phyloP scores from a whole-genome alignment of 169 alveolate genomes.

The Cryptosporidium sp. region DNA sequence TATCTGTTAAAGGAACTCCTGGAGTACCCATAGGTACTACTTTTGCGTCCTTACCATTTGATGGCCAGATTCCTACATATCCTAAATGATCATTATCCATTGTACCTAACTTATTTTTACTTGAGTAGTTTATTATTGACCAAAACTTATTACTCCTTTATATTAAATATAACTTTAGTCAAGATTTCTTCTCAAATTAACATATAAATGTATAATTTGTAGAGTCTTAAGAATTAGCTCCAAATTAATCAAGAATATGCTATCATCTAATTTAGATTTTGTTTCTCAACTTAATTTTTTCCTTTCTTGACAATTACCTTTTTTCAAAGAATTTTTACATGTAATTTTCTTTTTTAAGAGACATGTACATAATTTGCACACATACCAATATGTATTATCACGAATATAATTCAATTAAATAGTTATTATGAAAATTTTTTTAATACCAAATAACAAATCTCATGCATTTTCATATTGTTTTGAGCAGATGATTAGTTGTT shows the following conservation, averaged over 20 bases:
- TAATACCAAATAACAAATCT: neutral
- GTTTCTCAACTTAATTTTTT: neutral
- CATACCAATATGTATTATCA: slow-evolving; percentile 23
- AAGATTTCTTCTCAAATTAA: slow-evolving; percentile 4
- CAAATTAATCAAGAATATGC: neutral
- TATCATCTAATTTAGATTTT: neutral
- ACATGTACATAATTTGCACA: slow-evolving; percentile 68
- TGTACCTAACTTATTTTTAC: neutral
- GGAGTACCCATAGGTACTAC: slow-evolving; percentile 70
- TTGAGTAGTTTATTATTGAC: slow-evolving; percentile 12
- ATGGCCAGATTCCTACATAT: slow-evolving; percentile 68
- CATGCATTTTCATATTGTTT: neutral
- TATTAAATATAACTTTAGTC: neutral
- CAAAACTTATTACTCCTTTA: neutral
- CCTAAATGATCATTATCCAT: slow-evolving; percentile 10
- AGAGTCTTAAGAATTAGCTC: neutral
- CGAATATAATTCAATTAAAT: neutral
- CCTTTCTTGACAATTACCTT: neutral
- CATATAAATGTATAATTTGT: slow-evolving; percentile 11
- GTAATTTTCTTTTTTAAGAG: slow-evolving; percentile 34
- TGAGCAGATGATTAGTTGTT: neutral
- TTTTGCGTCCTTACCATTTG: slow-evolving; percentile 26
- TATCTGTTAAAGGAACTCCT: slow-evolving; percentile 63
- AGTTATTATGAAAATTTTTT: neutral
- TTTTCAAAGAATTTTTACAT: slow-evolving; percentile 31